Evolutionary conservation across 768 basidiomycete species (phyloP), one percentile per base, ranked within the genome.

Genomic region (Podaxis carcinomalis): DNA sequence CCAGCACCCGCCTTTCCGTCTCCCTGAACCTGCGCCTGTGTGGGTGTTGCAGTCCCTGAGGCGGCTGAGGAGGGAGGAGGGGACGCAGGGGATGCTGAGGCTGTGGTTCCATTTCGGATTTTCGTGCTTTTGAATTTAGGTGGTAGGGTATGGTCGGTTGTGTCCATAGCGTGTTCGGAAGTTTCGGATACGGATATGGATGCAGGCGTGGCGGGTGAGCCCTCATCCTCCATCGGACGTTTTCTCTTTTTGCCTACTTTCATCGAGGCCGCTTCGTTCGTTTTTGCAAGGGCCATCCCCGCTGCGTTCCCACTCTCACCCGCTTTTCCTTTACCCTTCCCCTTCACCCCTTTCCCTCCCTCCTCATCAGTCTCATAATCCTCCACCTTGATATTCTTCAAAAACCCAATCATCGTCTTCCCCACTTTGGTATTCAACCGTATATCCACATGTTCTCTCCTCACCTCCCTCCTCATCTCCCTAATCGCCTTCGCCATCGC

Each of bases 351-450:
- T 42, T 56, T 60, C 25, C 63, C 42, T 39, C 56, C 59, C 27
- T 57, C 64, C 56, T 70, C 69, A 27, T 68, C 55, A 9, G 14
- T 44, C 23, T 57, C 4, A 42, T 53, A 19, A 19, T 64, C 21
- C 21, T 21, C 21, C n/a, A 56, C 2, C 11, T 69, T 63, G 57
- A 69, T 57, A 0, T 72, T 72, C 50, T 69, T 68, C 56, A 90
- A 76, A 63, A 83, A 88, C 7, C 77, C 76, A 6, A 83, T 67
- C 73, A 91, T 72, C 4, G 80, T 78, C 72, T 78, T 84, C 64
- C 79, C 68, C 19, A 89, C 84, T 5, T 81, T 75, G 1, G 67
- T 64, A 62, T 92, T 92, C 76, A 83, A 77, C 57, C 89, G 78
- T 32, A 93, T 82, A 70, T 92, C 90, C 21, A 77, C 70, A 65